Evolutionary conservation across 768 basidiomycete genomes (phyloP).

Genomic region (Mycena chlorophos): DNA sequence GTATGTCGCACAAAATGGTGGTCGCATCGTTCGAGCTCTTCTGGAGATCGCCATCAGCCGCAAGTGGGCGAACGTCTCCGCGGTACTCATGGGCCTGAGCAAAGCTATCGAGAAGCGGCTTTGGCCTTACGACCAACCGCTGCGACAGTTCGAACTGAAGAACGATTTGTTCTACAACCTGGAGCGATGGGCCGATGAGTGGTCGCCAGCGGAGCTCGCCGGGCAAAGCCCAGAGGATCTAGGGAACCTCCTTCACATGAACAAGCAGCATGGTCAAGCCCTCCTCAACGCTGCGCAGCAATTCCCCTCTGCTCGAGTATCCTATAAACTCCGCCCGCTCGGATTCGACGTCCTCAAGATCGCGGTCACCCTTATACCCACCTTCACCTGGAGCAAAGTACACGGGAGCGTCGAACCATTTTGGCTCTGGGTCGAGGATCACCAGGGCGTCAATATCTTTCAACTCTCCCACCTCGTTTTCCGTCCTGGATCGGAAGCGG

Average conservation of each 20-base stretch:
- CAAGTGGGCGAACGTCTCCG: slow-evolving; percentile 84
- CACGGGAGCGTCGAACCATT: slow-evolving; percentile 84
- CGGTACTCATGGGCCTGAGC: slow-evolving; percentile 84
- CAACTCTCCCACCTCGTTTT: slow-evolving; percentile 76
- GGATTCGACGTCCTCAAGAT: slow-evolving; percentile 83
- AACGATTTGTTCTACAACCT: slow-evolving; percentile 77
- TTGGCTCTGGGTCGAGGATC: slow-evolving; percentile 95
- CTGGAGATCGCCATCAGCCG: slow-evolving; percentile 92
- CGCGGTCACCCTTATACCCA: slow-evolving; percentile 56
- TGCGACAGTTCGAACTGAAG: slow-evolving; percentile 79
- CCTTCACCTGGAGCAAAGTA: slow-evolving; percentile 81
- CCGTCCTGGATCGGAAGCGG: slow-evolving; percentile 56
- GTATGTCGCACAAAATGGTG: slow-evolving; percentile 93
- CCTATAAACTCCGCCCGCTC: slow-evolving; percentile 75
- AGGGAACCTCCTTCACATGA: slow-evolving; percentile 81
- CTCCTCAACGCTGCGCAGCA: slow-evolving; percentile 78
- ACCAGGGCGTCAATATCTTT: slow-evolving; percentile 75
- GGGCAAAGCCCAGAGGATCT: slow-evolving; percentile 63
- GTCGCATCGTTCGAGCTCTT: slow-evolving; percentile 90
- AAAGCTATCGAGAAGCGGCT: slow-evolving; percentile 90
- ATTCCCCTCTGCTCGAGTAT: slow-evolving; percentile 74
- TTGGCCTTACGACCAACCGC: slow-evolving; percentile 94
- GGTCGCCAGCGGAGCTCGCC: slow-evolving; percentile 71
- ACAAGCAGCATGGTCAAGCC: slow-evolving; percentile 80
- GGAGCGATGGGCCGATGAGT: slow-evolving; percentile 79